phyloP scores from a whole-genome alignment of 306 rosid species.

The Prunus mongolica region DNA sequence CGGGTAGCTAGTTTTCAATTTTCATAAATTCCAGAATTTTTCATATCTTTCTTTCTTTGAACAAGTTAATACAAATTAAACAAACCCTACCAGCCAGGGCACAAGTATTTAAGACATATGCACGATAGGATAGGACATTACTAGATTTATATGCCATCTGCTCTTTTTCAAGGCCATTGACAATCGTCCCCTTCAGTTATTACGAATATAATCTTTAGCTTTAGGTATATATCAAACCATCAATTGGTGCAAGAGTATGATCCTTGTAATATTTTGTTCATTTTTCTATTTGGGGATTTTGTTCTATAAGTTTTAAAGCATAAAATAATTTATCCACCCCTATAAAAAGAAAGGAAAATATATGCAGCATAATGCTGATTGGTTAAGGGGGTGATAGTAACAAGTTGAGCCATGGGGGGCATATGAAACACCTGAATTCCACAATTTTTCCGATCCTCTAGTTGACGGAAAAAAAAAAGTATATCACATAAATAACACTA shows the following conservation, averaged over 20 bases:
- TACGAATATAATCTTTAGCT: not conserved
- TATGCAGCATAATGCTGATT: not conserved
- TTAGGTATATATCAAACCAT: too few species aligned
- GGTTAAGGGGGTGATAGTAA: not conserved
- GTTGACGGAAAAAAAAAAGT: rapidly evolving
- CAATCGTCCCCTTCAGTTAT: not conserved
- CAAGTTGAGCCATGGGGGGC: not conserved
- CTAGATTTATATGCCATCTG: not conserved
- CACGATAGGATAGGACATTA: not conserved
- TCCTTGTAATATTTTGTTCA: not conserved
- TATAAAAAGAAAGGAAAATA: not conserved
- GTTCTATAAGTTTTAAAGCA: not conserved
- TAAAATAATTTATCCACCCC: not conserved
- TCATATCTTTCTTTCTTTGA: not conserved
- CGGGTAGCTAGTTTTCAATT: too few species aligned
- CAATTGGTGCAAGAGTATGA: not conserved
- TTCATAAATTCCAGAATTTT: not conserved
- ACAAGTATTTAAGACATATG: not conserved
- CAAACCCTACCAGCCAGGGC: not conserved
- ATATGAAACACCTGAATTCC: not conserved
- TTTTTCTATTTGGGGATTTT: not conserved
- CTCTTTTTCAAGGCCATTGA: conserved; percentile 7
- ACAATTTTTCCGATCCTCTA: not conserved
- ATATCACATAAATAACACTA: too few species aligned
- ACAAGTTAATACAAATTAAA: not conserved